phyloP scores from a whole-genome alignment of 352 stramenopile species.

The Globisporangium viniferum region DNA sequence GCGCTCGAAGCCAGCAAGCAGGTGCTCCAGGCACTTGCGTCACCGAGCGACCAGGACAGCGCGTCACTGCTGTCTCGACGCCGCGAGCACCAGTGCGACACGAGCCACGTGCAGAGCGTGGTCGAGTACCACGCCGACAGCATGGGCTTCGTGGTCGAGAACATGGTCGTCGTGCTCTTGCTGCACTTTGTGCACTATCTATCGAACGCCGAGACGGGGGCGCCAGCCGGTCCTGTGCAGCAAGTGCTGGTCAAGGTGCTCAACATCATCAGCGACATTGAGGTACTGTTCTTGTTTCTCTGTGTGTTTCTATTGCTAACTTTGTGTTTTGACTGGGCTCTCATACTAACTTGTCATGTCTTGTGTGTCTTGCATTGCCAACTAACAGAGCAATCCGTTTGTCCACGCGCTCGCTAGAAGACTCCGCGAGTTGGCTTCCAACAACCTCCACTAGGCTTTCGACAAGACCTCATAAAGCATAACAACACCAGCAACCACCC shows the following conservation, averaged over 20 bases:
- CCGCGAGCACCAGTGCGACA: conserved; percentile 38
- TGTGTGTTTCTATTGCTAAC: background rate
- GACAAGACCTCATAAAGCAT: background rate
- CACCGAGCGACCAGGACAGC: background rate
- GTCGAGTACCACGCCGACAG: conserved; percentile 79
- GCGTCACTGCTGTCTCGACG: conserved; percentile 13
- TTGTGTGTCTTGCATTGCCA: conserved; percentile 9
- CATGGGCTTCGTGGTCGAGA: conserved; percentile 72
- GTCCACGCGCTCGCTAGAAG: conserved; percentile 65
- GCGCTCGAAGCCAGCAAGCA: conserved; percentile 51
- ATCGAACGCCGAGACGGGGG: conserved; percentile 26
- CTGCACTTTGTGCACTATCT: conserved; percentile 72
- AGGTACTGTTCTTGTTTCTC: conserved; percentile 32
- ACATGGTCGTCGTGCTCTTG: conserved; percentile 68
- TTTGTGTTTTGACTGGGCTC: background rate
- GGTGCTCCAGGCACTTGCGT: conserved; percentile 28
- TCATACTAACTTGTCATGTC: conserved; percentile 3
- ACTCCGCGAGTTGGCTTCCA: conserved; percentile 53
- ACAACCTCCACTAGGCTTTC: conserved; percentile 10
- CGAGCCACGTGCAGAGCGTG: conserved; percentile 42
- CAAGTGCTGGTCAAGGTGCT: conserved; percentile 71
- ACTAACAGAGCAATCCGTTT: conserved; percentile 53
- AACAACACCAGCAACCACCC: background rate
- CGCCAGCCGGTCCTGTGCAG: conserved; percentile 25
- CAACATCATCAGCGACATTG: conserved; percentile 52